Evolutionary conservation across 148 eudicot genomes (phyloP), one percentile per base, ranked within the genome.

Genomic region (Dianthus caryophyllus): DNA sequence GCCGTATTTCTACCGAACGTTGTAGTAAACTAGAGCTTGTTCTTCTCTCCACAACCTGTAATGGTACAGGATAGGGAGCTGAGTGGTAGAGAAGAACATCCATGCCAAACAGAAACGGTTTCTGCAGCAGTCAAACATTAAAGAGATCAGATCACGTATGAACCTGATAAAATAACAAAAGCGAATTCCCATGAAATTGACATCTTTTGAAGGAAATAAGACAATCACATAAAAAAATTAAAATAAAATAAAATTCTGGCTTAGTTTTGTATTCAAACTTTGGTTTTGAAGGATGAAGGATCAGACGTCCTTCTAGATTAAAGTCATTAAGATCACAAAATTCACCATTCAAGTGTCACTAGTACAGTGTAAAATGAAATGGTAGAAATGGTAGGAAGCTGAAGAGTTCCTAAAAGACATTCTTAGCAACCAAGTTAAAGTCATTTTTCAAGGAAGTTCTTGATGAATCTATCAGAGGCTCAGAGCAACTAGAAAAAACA

Each of bases 31-130:
- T 54, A 21, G 43, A 29, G 53, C 69, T 56, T 5, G 57, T 43
- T 61, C 78, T 71, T 74, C 77, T 74, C 52, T 66, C 72, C 2
- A 59, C 65, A 49, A 68, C 29, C 27, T 58, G 74, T 18, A 76
- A 71, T 52, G 76, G 66, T 52, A 71, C 56, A 67, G 67, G 78
- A 66, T 58, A 75, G 66, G 78, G 77, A 41, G 81, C 77, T 18
- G 78, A 50, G 71, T 84, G 77, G 71, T 84, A 83, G 12, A 82
- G 61, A 46, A 88, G 68, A 70, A 82, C 78, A 50, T 88, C 96
- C 91, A 88, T 88, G 73, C 65, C 69, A 47, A 74, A 8, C 8
- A 66, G 24, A 51, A 63, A 1, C 25, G 0, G 18, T 27, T 27
- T 76, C 89, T 88, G 84, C 78, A 73, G 62, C 6, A 50, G 29